A percentile compares a stretch with the other conserved stretches of the same genome.
Conservation (phyloP, 1,284 basidiomycete genomes). For the Entoloma clypeatum region DNA sequence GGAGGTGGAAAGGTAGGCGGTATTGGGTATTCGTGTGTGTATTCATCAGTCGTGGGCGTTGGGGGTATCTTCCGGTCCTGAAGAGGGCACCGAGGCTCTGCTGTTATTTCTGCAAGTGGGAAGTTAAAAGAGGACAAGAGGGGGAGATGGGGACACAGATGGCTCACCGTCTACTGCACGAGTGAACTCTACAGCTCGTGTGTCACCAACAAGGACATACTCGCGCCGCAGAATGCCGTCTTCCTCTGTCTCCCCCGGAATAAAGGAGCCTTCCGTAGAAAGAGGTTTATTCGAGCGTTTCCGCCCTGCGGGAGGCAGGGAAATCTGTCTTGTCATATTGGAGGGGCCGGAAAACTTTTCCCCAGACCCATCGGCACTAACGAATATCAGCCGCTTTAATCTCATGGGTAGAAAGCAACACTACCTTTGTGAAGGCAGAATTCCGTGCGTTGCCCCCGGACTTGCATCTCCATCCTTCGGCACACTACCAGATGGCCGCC, state of each 20-base stretch:
- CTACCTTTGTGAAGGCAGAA: slow-evolving; percentile 15
- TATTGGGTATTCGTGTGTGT: slow-evolving; percentile 29
- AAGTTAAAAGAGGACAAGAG: slow-evolving; percentile 5
- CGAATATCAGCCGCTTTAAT: neutral
- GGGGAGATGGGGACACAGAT: neutral
- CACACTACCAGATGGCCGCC: slow-evolving; percentile 39
- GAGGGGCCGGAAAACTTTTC: slow-evolving; percentile 11
- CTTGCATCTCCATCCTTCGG: slow-evolving; percentile 24
- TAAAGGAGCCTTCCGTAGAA: slow-evolving; percentile 62
- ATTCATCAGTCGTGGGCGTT: slow-evolving; percentile 44
- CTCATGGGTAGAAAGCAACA: neutral
- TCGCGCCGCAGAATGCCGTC: slow-evolving; percentile 70
- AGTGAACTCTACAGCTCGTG: slow-evolving; percentile 71
- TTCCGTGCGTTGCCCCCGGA: slow-evolving; percentile 16
- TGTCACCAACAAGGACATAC: slow-evolving; percentile 77
- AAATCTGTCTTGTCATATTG: slow-evolving; percentile 13
- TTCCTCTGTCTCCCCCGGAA: slow-evolving; percentile 80
- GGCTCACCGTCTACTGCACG: slow-evolving; percentile 67
- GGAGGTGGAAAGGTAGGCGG: slow-evolving; percentile 61
- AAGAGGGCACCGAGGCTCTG: slow-evolving; percentile 53
- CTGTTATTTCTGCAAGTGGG: slow-evolving; percentile 52
- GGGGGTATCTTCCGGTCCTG: slow-evolving; percentile 48
- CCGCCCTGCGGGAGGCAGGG: slow-evolving; percentile 9
- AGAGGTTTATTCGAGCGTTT: slow-evolving; percentile 32
- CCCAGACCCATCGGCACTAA: slow-evolving; percentile 11